Base-by-base conservation (phyloP, 1,284 basidiomycete genomes). In the Dichomitus squalens region DNA sequence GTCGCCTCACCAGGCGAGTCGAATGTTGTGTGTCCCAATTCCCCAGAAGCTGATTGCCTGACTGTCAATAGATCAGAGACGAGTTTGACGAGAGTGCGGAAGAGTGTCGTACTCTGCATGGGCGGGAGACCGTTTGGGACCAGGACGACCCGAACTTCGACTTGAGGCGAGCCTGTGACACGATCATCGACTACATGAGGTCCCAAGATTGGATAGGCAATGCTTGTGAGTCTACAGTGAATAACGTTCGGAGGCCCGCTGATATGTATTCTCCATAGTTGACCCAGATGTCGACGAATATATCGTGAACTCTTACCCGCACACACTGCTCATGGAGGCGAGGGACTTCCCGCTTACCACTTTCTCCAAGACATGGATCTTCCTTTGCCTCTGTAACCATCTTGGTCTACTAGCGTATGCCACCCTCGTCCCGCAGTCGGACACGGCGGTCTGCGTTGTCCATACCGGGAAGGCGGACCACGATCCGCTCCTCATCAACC, bases 291-390 rank as follows among this genome's bases (percentile, higher is more conserved):
- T n/a, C 9, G 34, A 41, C 36, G 43, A 54, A 3, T 23, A 58
- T 40, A 11, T 58, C 1, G 31, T 54, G 2, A 48, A 51, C 36
- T 38, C 49, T 6, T 54, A 54, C 38, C 55, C 50, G 4, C 55
- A 57, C 43, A 31, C 35, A 1, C 36, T 40, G 3, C 29, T 52
- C 16, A 35, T 39, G 5, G 29, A 31, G 7, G 44, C 39, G n/a
- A 21, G 40, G 34, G 11, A 18, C 12, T 55, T 52, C 21, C 11
- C 48, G 9, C 27, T 57, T 8, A 54, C 41, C 33, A 86, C 0
- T 77, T 39, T 88, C 51, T 82, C 83, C 4, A 73, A 87, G 33
- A 80, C 83, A 36, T 85, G 82, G 69, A 66, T 85, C 23, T 88
- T 87, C 60, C 76, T 84, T 7, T 75, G 77, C 6, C 70, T 88